phyloP scores from a whole-genome alignment of 345 rosid genomes.

The Acer campestre region DNA sequence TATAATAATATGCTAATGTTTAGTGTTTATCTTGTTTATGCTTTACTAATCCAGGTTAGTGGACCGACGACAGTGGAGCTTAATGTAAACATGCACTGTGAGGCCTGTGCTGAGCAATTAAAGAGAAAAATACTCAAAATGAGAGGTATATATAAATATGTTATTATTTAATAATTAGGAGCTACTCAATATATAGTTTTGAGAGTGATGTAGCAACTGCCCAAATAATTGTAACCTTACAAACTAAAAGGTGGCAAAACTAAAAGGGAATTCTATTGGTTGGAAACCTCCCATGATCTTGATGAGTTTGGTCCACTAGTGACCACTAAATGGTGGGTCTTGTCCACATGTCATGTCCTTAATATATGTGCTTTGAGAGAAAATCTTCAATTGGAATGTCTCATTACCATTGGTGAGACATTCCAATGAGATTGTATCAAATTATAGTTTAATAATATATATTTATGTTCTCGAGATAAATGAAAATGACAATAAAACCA shows the following conservation, averaged over 20 bases:
- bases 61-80: slow-evolving; percentile 76
- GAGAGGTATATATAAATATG: slow-evolving; percentile 55
- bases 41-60: slow-evolving; percentile 46
- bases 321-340: background rate
- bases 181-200: background rate
- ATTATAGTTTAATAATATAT: too few species aligned
- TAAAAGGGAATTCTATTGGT: background rate
- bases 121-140: slow-evolving; percentile 84
- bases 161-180: too few species aligned
- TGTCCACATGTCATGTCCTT: background rate
- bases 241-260: background rate
- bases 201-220: background rate
- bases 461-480: too few species aligned
- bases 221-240: background rate
- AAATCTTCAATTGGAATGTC: too few species aligned
- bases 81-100: slow-evolving; percentile 87
- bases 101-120: slow-evolving; percentile 93
- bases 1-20: background rate
- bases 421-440: too few species aligned
- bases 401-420: too few species aligned
- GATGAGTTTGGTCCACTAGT: background rate
- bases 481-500: too few species aligned
- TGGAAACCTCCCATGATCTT: too few species aligned
- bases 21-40: background rate
- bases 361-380: too few species aligned